These are phyloP conservation scores for Moringa oleifera DNA, from an alignment of 345 rosid species.

Conservation along the genomic window DNA sequence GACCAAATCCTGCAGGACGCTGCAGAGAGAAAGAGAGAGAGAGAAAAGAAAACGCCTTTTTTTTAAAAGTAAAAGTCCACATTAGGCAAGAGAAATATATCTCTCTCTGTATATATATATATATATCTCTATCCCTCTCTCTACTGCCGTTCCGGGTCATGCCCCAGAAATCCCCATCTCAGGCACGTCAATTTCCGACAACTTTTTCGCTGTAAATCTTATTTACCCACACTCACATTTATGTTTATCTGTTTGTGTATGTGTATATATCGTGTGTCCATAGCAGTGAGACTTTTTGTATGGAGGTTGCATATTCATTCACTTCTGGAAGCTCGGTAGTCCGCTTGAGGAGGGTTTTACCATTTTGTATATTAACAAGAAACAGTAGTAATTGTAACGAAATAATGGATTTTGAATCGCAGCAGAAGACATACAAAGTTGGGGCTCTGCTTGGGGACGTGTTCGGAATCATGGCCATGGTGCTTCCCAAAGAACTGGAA, in stretches of 20 bases:
- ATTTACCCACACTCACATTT: background rate
- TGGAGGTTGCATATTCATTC: background rate
- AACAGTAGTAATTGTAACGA: background rate
- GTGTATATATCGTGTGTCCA: background rate
- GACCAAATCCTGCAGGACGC: no score
- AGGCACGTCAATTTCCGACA: constrained; percentile 24
- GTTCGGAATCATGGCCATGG: constrained; percentile 40
- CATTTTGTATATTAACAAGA: background rate
- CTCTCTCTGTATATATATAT: no score
- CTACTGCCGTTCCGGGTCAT: constrained; percentile 8
- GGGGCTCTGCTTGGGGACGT: constrained; percentile 44
- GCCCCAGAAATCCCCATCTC: constrained; percentile 24
- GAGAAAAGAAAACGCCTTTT: no score
- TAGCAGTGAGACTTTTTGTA: background rate
- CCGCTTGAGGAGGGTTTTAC: background rate
- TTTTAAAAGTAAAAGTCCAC: no score
- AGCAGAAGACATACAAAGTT: constrained; percentile 34
- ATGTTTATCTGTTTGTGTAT: background rate
- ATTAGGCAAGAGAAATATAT: no score
- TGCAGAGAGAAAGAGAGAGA: no score
- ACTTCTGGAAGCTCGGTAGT: background rate
- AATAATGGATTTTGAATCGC: constrained; percentile 41
- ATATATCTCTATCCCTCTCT: background rate
- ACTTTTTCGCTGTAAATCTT: background rate
- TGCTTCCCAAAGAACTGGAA: constrained; percentile 59